These are phyloP conservation scores for Phytophthora sojae DNA, from an alignment of 352 stramenopile genomes.

Conservation along the genomic window DNA sequence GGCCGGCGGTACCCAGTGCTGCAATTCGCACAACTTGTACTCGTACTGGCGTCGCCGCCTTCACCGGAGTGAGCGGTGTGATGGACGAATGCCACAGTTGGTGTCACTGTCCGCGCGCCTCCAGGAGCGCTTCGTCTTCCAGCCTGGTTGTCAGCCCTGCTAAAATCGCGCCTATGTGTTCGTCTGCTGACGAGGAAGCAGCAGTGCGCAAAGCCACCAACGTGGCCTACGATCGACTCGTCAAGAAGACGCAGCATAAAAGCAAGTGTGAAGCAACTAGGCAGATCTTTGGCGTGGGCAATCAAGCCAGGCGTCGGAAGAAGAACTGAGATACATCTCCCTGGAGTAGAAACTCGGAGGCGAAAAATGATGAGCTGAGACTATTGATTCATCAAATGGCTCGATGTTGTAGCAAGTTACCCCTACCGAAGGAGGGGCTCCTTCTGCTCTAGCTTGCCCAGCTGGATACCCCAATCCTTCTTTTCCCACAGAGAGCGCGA, in stretches of 20 bases:
- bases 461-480: too few species aligned
- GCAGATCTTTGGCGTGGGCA: constrained; percentile 24
- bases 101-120: too few species aligned
- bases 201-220: constrained; percentile 20
- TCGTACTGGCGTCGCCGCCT: too few species aligned
- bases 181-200: too few species aligned
- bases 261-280: constrained; percentile 21
- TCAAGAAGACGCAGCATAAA: constrained; percentile 22
- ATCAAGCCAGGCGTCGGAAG: constrained; percentile 23
- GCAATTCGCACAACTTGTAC: not conserved
- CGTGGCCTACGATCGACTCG: constrained; percentile 34
- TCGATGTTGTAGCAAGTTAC: not conserved
- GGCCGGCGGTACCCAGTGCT: too few species aligned
- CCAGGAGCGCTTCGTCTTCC: too few species aligned
- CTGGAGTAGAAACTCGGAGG: constrained; percentile 13
- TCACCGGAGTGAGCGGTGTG: too few species aligned
- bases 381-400: not conserved
- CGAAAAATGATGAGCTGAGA: not conserved
- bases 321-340: constrained; percentile 17
- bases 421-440: not conserved
- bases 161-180: too few species aligned
- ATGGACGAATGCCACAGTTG: too few species aligned
- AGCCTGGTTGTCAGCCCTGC: too few species aligned
- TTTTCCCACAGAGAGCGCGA: too few species aligned
- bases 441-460: not conserved